phyloP scores from a whole-genome alignment of 805 yeast genomes.

The Candida sphagnicola region DNA sequence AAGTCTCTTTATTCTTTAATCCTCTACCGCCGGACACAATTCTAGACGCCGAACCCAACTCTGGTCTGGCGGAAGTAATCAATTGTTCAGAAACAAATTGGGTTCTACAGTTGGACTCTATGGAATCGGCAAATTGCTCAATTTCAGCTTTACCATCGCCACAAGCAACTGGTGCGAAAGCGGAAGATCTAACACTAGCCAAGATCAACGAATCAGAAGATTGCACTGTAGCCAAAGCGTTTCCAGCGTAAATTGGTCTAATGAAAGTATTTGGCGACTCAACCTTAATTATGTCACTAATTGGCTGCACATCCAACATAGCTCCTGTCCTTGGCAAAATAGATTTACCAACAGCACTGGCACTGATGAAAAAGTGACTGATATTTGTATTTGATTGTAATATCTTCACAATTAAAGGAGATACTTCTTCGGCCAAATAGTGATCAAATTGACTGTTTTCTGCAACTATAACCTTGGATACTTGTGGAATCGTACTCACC shows the following conservation, averaged over 20 bases:
- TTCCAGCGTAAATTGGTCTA: conserved; percentile 96
- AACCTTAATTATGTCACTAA: conserved; percentile 75
- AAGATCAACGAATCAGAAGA: conserved; percentile 62
- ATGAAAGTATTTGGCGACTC: conserved; percentile 67
- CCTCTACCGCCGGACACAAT: conserved; percentile 96
- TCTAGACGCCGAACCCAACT: conserved; percentile 72
- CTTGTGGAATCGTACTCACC: conserved; percentile 50
- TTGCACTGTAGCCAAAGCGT: conserved; percentile 80
- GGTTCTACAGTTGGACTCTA: conserved; percentile 36
- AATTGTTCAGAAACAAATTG: conserved; percentile 76
- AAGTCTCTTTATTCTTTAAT: conserved; percentile 82
- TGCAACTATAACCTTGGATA: conserved; percentile 56
- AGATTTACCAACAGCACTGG: conserved; percentile 85
- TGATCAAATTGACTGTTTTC: conserved; percentile 58
- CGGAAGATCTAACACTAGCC: conserved; percentile 79
- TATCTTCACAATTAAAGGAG: conserved; percentile 59
- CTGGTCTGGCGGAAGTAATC: conserved; percentile 82
- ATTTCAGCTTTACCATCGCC: conserved; percentile 41
- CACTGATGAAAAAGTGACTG: conserved; percentile 74
- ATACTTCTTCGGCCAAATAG: conserved; percentile 72
- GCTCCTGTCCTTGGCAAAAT: conserved; percentile 87
- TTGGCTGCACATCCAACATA: conserved; percentile 77
- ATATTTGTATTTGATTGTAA: conserved; percentile 37
- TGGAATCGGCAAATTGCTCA: conserved; percentile 43
- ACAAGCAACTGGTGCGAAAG: conserved; percentile 46